Evolutionary conservation across 257 asterid genomes (phyloP).

Genomic region (Rauvolfia tetraphylla): DNA sequence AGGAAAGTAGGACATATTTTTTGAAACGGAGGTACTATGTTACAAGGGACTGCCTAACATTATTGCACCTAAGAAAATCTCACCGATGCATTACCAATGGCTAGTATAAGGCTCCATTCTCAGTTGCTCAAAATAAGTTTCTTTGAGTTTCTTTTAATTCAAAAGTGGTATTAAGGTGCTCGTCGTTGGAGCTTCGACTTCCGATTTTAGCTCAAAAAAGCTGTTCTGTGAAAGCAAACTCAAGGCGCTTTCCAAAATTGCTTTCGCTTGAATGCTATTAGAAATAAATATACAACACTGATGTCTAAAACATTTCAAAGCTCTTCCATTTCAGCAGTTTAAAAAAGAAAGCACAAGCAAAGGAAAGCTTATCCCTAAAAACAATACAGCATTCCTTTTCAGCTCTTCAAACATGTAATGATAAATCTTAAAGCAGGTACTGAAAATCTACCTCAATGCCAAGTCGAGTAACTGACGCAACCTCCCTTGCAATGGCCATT

Average conservation of each 20-base stretch:
- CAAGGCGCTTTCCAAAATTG: not conserved
- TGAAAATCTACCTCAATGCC: conserved; percentile 72
- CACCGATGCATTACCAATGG: not conserved
- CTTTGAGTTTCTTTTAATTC: not conserved
- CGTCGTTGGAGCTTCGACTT: not conserved
- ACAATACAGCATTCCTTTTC: not conserved
- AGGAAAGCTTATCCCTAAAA: not conserved
- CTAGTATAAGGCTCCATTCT: not conserved
- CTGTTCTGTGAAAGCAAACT: not conserved
- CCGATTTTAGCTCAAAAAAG: not conserved
- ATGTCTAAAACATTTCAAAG: not conserved
- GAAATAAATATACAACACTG: not conserved
- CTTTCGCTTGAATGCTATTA: not conserved
- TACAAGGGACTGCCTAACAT: not conserved
- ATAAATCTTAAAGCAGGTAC: not conserved
- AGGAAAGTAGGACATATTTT: too few species aligned
- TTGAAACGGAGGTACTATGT: too few species aligned
- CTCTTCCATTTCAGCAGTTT: not conserved
- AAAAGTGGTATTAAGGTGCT: not conserved
- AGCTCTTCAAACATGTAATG: not conserved
- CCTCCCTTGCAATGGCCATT: conserved; percentile 97
- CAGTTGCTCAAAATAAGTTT: not conserved
- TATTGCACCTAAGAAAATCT: not conserved
- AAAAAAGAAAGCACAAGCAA: not conserved
- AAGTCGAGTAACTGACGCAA: conserved; percentile 85